phyloP scores from a whole-genome alignment of 164 flowering plant genomes.

The Macadamia integrifolia region DNA sequence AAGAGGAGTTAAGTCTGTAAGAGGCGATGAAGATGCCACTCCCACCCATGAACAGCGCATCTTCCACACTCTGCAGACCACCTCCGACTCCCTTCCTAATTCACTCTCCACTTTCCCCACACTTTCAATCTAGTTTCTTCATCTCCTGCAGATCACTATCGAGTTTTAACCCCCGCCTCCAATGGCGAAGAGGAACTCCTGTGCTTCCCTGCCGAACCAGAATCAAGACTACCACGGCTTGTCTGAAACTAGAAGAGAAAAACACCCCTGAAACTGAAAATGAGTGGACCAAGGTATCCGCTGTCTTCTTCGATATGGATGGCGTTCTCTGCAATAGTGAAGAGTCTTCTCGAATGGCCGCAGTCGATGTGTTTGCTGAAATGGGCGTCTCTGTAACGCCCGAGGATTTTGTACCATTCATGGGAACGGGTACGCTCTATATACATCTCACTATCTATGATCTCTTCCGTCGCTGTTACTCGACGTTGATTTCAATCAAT shows the following conservation, averaged over 20 bases:
- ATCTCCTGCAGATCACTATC: slow-evolving; percentile 1
- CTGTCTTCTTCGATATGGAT: slow-evolving; percentile 95
- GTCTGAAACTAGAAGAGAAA: slow-evolving; percentile 43
- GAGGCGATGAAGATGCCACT: slow-evolving; percentile 3
- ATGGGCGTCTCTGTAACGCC: slow-evolving; percentile 80
- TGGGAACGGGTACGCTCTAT: slow-evolving; percentile 69
- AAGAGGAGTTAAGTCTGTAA: neutral
- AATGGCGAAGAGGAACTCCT: slow-evolving; percentile 5
- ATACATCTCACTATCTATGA: too few relatives aligned
- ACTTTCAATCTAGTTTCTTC: slow-evolving; percentile 6
- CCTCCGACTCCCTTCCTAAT: slow-evolving; percentile 1
- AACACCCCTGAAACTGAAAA: slow-evolving; percentile 13
- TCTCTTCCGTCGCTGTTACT: too few relatives aligned
- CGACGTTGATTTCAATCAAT: too few relatives aligned
- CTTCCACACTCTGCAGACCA: slow-evolving; percentile 8
- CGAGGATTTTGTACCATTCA: slow-evolving; percentile 87
- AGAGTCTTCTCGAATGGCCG: slow-evolving; percentile 77
- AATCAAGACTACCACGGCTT: slow-evolving; percentile 23
- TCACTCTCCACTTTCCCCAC: slow-evolving; percentile 1
- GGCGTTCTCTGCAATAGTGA: slow-evolving; percentile 96
- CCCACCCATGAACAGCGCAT: neutral
- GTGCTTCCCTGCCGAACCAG: slow-evolving; percentile 4
- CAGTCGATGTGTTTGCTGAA: slow-evolving; percentile 78
- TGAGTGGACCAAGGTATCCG: slow-evolving; percentile 91
- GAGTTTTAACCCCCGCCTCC: neutral